These are phyloP conservation scores for Solanum hybrid DNA, from an alignment of 305 asterid genomes.

Conservation along the genomic window DNA sequence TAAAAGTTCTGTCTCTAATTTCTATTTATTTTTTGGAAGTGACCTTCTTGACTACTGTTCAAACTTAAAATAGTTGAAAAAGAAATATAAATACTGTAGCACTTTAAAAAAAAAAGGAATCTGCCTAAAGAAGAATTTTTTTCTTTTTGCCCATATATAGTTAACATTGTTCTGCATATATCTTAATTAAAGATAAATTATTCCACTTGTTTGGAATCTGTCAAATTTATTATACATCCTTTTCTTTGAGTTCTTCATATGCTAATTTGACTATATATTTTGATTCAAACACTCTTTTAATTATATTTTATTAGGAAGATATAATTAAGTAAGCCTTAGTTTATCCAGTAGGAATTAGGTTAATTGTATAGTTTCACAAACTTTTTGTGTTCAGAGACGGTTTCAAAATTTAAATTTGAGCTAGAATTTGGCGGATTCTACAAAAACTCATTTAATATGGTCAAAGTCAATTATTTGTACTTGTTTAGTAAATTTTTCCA, in stretches of 20 bases:
- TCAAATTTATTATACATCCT: neutral
- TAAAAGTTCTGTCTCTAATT: neutral
- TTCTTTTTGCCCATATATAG: neutral
- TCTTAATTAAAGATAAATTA: neutral
- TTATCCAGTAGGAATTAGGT: neutral
- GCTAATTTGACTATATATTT: neutral
- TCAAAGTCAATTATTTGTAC: neutral
- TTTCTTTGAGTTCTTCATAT: neutral
- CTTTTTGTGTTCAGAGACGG: neutral
- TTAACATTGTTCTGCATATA: neutral
- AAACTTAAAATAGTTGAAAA: neutral
- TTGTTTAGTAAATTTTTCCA: neutral
- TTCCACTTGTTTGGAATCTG: slow-evolving; percentile 4
- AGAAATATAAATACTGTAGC: neutral
- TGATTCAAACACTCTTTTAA: neutral
- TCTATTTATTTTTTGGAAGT: neutral
- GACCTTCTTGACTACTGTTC: neutral
- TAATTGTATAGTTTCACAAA: neutral
- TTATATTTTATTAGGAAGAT: neutral
- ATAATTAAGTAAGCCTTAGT: neutral
- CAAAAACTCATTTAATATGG: neutral
- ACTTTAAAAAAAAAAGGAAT: neutral
- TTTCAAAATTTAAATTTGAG: neutral
- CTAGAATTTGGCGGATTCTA: neutral
- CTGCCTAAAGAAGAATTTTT: neutral